phyloP scores from a whole-genome alignment of 2,329 filamentous ascomycete species.

The Botrytis hyacinthi region DNA sequence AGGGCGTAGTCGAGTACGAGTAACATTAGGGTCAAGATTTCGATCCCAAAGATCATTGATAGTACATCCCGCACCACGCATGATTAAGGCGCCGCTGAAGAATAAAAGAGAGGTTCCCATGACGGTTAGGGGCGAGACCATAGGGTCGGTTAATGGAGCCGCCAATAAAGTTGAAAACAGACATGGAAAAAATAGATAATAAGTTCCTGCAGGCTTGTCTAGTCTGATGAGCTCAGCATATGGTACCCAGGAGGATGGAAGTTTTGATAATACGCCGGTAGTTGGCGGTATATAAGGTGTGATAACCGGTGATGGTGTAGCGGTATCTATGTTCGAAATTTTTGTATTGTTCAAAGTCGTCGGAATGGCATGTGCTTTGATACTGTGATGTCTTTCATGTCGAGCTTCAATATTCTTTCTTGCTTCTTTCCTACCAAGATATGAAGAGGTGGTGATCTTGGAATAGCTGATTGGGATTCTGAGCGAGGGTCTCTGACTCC shows the following conservation, averaged over 20 bases:
- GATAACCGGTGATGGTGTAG: not conserved
- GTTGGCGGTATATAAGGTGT: slow-evolving; percentile 51
- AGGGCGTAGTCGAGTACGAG: slow-evolving; percentile 72
- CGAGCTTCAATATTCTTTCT: not conserved
- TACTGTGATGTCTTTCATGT: slow-evolving; percentile 8
- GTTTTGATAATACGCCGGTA: slow-evolving; percentile 65
- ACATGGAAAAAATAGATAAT: slow-evolving; percentile 84
- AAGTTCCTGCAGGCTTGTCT: slow-evolving; percentile 77
- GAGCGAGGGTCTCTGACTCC: not conserved
- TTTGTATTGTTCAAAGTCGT: not conserved
- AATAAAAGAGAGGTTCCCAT: slow-evolving; percentile 67
- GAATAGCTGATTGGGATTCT: not conserved
- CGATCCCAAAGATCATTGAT: slow-evolving; percentile 92
- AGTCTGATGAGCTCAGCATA: slow-evolving; percentile 80
- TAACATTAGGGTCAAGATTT: slow-evolving; percentile 78
- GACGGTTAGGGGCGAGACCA: slow-evolving; percentile 59
- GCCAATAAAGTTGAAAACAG: slow-evolving; percentile 81
- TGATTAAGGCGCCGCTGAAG: slow-evolving; percentile 72
- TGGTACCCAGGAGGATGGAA: slow-evolving; percentile 70
- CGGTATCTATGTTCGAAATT: not conserved
- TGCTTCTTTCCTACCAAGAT: not conserved
- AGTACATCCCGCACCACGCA: slow-evolving; percentile 84
- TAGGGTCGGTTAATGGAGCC: slow-evolving; percentile 64
- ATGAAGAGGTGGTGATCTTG: not conserved
- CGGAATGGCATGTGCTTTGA: not conserved